Percentiles rank a stretch among this genome's conserved stretches.
These are phyloP conservation scores for Posidonia oceanica DNA, from an alignment of 116 monocot species.

Conservation along the genomic window DNA sequence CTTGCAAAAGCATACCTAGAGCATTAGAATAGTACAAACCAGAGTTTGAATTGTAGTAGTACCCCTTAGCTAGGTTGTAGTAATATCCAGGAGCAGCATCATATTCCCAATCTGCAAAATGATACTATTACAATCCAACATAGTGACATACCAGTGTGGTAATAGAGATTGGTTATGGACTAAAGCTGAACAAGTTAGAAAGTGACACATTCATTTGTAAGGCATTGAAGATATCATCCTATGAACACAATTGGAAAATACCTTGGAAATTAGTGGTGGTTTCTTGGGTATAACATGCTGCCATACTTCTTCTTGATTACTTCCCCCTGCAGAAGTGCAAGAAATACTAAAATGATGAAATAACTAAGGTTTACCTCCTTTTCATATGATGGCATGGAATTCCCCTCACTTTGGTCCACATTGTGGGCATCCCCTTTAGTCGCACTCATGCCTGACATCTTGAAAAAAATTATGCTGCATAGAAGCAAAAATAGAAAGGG, in stretches of 20 bases:
- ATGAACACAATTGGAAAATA: conserved; percentile 1
- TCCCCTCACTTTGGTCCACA: conserved; percentile 21
- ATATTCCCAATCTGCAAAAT: too few species aligned
- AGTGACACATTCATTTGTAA: too few species aligned
- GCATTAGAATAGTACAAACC: conserved; percentile 48
- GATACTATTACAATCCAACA: too few species aligned
- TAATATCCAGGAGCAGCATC: too few species aligned
- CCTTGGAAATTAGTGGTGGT: conserved; percentile 82
- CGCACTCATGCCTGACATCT: too few species aligned
- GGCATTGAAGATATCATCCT: too few species aligned
- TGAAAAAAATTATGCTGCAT: too few species aligned
- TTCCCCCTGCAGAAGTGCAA: conserved; percentile 40
- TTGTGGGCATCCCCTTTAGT: background rate
- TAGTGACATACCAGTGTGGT: too few species aligned
- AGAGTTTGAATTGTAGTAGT: conserved; percentile 57
- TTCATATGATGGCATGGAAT: conserved; percentile 36
- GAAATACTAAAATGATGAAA: background rate
- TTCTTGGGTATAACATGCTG: conserved; percentile 73
- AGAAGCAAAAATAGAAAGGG: too few species aligned
- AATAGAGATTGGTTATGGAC: too few species aligned
- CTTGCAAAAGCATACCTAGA: conserved; percentile 24
- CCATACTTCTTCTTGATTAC: conserved; percentile 83
- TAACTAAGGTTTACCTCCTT: conserved; percentile 25
- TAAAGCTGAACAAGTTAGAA: too few species aligned
- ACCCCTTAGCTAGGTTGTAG: conserved; percentile 56